Evolutionary conservation across 768 basidiomycete species (phyloP).

Genomic region (Cyathus striatus): DNA sequence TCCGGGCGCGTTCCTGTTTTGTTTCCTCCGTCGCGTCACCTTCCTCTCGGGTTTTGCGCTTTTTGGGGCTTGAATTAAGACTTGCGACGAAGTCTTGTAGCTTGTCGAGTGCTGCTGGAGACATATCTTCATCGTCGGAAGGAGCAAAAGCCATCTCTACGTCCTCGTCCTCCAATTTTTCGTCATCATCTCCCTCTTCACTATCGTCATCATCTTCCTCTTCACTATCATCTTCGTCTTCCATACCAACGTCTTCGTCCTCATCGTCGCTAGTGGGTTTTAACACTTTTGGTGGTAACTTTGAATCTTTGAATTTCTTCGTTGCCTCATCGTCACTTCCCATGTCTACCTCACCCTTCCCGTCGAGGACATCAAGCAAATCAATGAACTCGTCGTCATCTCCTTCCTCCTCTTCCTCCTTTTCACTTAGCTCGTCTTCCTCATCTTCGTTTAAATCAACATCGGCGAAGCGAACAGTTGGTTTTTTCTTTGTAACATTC

Average conservation of each 20-base stretch:
- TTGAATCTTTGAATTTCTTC: constrained; percentile 21
- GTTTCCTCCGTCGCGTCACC: constrained; percentile 12
- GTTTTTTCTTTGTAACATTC: constrained; percentile 21
- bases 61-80: constrained; percentile 56
- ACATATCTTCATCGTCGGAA: constrained; percentile 45
- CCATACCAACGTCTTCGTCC: constrained; percentile 29
- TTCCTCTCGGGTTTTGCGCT: constrained; percentile 60
- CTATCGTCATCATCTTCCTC: constrained; percentile 25
- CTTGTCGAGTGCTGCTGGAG: constrained; percentile 57
- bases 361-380: constrained; percentile 62
- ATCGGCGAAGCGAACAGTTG: constrained; percentile 40
- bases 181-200: constrained; percentile 31
- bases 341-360: constrained; percentile 44
- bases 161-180: constrained; percentile 31
- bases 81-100: constrained; percentile 69
- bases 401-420: constrained; percentile 38
- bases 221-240: constrained; percentile 21
- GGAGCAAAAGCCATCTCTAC: constrained; percentile 39
- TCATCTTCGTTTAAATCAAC: constrained; percentile 54
- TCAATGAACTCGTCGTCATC: constrained; percentile 55
- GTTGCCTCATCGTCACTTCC: constrained; percentile 30
- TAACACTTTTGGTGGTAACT: constrained; percentile 4
- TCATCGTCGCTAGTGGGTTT: constrained; percentile 8
- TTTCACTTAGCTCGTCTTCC: constrained; percentile 24
- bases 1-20: constrained; percentile 28